phyloP scores from a whole-genome alignment of 2,329 filamentous ascomycete genomes.

The Penicillium sumatraense region DNA sequence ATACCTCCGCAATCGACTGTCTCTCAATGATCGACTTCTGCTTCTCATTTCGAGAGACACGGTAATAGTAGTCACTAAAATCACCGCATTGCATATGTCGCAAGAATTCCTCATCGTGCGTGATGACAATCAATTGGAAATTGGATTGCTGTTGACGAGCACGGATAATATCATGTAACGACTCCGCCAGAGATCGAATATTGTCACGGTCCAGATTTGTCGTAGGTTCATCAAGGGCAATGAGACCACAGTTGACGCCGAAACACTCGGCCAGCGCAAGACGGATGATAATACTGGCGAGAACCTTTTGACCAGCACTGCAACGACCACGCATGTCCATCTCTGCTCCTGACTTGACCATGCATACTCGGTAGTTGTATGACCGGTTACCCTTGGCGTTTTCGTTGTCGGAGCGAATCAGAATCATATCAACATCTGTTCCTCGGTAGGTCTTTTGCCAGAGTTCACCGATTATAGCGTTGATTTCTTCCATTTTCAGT shows the following conservation, averaged over 20 bases:
- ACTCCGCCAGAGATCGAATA: constrained; percentile 84
- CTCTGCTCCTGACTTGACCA: constrained; percentile 96
- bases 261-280: constrained; percentile 96
- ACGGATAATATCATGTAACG: constrained; percentile 85
- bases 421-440: constrained; percentile 94
- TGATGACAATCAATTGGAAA: constrained; percentile 98
- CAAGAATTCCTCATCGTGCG: constrained; percentile 96
- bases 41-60: constrained; percentile 78
- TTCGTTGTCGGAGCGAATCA: constrained; percentile 91
- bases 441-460: constrained; percentile 97
- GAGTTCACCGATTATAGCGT: constrained; percentile 90
- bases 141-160: constrained; percentile 83
- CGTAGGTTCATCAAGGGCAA: constrained; percentile 95
- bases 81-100: constrained; percentile 91
- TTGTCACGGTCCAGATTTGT: constrained; percentile 97
- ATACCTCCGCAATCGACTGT: constrained; percentile 57
- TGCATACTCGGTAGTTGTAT: constrained; percentile 97
- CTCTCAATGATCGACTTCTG: constrained; percentile 87
- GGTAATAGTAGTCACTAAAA: constrained; percentile 90
- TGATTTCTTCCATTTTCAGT: constrained; percentile 98
- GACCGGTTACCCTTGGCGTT: constrained; percentile 72
- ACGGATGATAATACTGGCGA: constrained; percentile 96
- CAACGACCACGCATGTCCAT: constrained; percentile 99
- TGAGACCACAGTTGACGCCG: constrained; percentile 91
- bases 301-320: constrained; percentile 93